Conservation (phyloP, 805 yeast species). For the Nakazawaea wyomingensis region DNA sequence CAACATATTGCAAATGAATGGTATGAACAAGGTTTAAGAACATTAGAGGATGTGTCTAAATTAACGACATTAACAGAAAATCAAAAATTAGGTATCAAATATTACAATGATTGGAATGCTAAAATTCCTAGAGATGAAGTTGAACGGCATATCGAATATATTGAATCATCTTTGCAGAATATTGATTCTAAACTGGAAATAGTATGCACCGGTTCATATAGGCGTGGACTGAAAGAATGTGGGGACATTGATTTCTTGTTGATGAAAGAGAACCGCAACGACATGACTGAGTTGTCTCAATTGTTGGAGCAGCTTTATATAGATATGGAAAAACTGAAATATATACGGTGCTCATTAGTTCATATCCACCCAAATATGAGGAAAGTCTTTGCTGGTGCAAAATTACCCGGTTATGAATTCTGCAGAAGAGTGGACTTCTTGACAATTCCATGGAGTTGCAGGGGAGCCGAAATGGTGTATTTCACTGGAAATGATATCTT, state of each 20-base stretch:
- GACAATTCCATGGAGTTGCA: conserved; percentile 36
- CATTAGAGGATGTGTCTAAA: conserved; percentile 32
- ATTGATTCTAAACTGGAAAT: conserved; percentile 32
- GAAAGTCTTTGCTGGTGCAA: conserved; percentile 33
- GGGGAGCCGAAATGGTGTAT: conserved; percentile 45
- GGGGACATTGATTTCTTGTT: conserved; percentile 53
- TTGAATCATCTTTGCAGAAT: conserved; percentile 21
- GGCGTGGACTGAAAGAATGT: conserved; percentile 39
- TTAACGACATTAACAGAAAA: conserved; percentile 20
- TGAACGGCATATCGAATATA: conserved; percentile 30
- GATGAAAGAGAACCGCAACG: conserved; percentile 28
- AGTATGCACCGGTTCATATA: conserved; percentile 45
- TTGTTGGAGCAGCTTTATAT: conserved; percentile 15
- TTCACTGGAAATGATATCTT: conserved; percentile 52
- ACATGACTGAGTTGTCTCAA: conserved; percentile 17
- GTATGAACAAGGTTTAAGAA: conserved; percentile 32
- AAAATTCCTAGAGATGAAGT: conserved; percentile 44
- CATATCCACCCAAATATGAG: conserved; percentile 11
- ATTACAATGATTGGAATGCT: conserved; percentile 40
- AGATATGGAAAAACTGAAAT: conserved; percentile 12
- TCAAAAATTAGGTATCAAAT: conserved; percentile 36
- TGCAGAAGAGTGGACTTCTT: conserved; percentile 54
- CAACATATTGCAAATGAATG: conserved; percentile 33
- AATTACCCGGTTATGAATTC: conserved; percentile 22
- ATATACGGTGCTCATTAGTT: conserved; percentile 18